Base-by-base conservation (phyloP, 2,329 filamentous ascomycete species). In the Aspergillus transmontanensis region DNA sequence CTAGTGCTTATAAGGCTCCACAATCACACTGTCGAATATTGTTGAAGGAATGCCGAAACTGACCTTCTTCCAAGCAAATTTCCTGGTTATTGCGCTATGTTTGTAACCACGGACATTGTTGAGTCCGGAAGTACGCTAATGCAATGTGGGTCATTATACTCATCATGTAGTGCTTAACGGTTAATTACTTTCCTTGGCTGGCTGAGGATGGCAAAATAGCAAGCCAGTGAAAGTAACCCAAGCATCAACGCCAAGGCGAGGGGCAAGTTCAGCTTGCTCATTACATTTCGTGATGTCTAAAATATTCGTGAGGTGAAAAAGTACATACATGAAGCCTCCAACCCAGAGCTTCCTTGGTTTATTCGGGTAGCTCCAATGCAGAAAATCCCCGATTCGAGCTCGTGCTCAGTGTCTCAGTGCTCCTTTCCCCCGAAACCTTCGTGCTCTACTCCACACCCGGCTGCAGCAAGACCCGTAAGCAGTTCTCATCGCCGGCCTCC, bases 401-500 rank as follows among this genome's bases (percentile, higher is more conserved):
- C 28, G 6, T 12, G 11, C 45, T 16, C 3, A 48, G 11, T 28
- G 23, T 41, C 19, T 41, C 39, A n/a, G 1, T 19, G 19, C 6
- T 41, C 39, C 39, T 7, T 41, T 41, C 1, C 39, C 16, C 39
- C 39, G 39, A 41, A 19, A n/a, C 6, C 39, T n/a, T n/a, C 19
- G 14, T 41, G 16, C 3, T 41, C 23, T 32, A 34, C 28, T 53
- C 50, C 50, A 19, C 50, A 53, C 50, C n/a, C 6, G 50, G 21
- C 32, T 59, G 45, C 28, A 59, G 45, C 30, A 59, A 39, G 16
- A 36, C 57, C 32, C 57, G 57, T 41, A 59, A 16, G 32, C 57
- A 51, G 19, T 59, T 50, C 36, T 59, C 57, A 41, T 59, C 57
- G 6, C 57, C 57, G 21, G 57, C 43, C n/a, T 59, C 57, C 30